Base-by-base conservation (phyloP, 2,329 filamentous ascomycete species). In the Diaporthe ilicicola region DNA sequence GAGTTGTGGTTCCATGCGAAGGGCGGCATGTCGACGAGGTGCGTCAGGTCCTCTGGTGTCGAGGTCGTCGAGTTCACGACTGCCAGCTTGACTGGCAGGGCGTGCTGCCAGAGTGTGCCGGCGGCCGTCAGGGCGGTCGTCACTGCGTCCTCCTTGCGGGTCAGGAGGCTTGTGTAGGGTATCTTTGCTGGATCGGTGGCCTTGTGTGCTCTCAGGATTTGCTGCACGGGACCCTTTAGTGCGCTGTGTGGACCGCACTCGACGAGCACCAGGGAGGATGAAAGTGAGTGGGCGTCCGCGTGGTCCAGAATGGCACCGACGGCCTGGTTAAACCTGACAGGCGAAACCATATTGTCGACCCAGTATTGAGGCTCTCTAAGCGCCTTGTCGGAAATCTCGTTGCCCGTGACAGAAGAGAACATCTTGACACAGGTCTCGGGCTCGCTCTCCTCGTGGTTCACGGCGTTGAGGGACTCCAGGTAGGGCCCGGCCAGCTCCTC, bases 211-310 rank as follows among this genome's bases (percentile, higher is more conserved):
- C 86, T 85, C 32, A 86, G 76, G 19, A 86, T 86, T 76, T 87
- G 84, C 76, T 86, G 85, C 69, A 87, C 80, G 0, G 85, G 85
- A 0, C 86, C 85, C 61, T 84, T 81, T 2, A 88, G 79, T 2
- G 84, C 85, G 5, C 84, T 80, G 74, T 87, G 85, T 0, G 86
- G 85, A 0, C 86, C 86, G 10, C 87, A 75, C 75, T 88, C 86
- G n/a, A 87, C 74, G 27, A 85, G 78, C 76, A 83, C 79, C 66
- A 76, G 62, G 0, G 83, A 82, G 29, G 84, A 81, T 4, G 56
- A 55, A 2, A 54, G 59, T 19, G 55, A 48, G 17, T 48, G 19
- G 1, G 70, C 37, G 3, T 67, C 50, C 4, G 67, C 67, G 2
- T 69, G 39, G 15, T 27, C 69, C 22, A 62, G 19, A 54, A 53